Conservation (phyloP, 257 asterid species). For the Echium plantagineum region DNA sequence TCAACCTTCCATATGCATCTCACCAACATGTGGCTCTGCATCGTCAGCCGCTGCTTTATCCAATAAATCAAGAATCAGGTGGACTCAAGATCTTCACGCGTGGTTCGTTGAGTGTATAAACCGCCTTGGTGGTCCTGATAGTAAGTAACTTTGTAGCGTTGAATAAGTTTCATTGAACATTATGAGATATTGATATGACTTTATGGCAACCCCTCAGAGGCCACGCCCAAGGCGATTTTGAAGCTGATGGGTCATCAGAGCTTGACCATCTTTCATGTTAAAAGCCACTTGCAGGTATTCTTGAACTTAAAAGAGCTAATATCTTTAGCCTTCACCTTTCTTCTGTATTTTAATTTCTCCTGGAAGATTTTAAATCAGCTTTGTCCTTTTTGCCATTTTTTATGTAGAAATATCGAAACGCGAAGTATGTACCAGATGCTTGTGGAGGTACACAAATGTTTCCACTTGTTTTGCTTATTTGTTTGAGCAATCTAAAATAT, state of each 20-base stretch:
- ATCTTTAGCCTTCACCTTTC: neutral
- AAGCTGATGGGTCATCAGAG: conserved; percentile 78
- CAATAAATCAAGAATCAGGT: conserved; percentile 59
- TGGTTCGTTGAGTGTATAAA: conserved; percentile 70
- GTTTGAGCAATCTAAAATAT: too few species aligned
- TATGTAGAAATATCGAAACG: conserved; percentile 70
- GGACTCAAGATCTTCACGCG: conserved; percentile 89
- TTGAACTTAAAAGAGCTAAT: neutral
- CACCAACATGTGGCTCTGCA: conserved; percentile 13
- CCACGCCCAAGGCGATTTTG: conserved; percentile 86
- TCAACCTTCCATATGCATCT: conserved; percentile 20
- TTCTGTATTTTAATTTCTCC: neutral
- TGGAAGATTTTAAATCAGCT: neutral
- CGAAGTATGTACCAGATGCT: conserved; percentile 51
- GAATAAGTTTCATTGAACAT: neutral
- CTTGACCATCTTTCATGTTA: conserved; percentile 80
- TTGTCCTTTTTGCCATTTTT: neutral
- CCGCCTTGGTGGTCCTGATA: conserved; percentile 78
- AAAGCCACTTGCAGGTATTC: conserved; percentile 88
- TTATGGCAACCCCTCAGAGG: conserved; percentile 35
- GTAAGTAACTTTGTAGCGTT: conserved; percentile 33
- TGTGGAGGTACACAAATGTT: conserved; percentile 45
- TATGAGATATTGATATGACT: too few species aligned
- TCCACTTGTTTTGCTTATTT: too few species aligned
- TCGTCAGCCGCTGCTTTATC: conserved; percentile 24